Conservation (phyloP, 371 early-diverging fungal species). For the Phascolomyces articulosus region DNA sequence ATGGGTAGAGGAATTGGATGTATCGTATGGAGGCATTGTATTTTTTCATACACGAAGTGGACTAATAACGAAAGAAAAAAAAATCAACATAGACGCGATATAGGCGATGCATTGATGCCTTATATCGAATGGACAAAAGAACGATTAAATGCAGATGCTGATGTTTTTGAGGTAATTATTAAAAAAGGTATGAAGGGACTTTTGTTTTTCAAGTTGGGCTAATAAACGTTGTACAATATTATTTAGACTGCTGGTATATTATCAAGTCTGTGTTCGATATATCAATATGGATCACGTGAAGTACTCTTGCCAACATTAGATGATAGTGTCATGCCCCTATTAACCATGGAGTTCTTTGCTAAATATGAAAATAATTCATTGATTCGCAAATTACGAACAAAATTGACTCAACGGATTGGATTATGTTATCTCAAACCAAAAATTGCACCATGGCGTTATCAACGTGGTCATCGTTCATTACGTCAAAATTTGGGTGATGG, state of each 20-base stretch:
- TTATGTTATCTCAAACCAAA: constrained; percentile 73
- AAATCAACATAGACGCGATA: constrained; percentile 1
- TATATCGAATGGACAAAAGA: constrained; percentile 65
- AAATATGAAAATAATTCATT: constrained; percentile 66
- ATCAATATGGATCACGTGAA: constrained; percentile 70
- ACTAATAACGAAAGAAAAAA: no score
- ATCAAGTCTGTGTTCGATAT: constrained; percentile 68
- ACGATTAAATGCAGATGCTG: constrained; percentile 34
- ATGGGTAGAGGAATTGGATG: constrained; percentile 2
- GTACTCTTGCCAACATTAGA: constrained; percentile 62
- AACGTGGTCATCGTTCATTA: constrained; percentile 63
- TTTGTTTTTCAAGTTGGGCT: no score
- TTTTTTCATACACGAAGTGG: not conserved
- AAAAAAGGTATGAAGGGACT: not conserved
- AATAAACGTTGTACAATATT: not conserved
- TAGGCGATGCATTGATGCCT: constrained; percentile 49
- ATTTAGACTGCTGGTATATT: constrained; percentile 62
- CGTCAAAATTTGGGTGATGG: constrained; percentile 43
- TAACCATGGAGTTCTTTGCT: constrained; percentile 54
- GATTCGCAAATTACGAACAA: constrained; percentile 80
- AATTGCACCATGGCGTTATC: constrained; percentile 79
- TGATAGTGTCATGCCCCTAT: constrained; percentile 54
- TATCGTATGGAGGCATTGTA: not conserved
- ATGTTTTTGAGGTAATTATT: constrained; percentile 52
- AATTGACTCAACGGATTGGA: constrained; percentile 84